phyloP scores from a whole-genome alignment of 129 eudicot species.

The Saussurea involucrata region DNA sequence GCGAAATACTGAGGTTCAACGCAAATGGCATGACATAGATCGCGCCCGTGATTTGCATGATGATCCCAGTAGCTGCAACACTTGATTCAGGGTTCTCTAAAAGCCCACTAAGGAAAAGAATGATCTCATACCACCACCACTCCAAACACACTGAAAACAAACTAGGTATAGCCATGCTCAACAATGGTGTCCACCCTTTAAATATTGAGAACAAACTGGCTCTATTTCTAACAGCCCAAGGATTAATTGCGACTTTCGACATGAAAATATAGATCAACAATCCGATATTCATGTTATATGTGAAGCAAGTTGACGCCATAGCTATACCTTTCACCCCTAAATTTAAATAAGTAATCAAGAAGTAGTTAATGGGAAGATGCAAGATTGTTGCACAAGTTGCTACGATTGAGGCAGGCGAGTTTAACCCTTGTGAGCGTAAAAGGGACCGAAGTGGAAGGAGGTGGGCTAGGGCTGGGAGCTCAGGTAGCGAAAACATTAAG shows the following conservation, averaged over 20 bases:
- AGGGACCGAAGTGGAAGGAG: conserved; percentile 55
- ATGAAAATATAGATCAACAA: conserved; percentile 46
- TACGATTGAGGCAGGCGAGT: conserved; percentile 53
- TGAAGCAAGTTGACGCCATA: conserved; percentile 55
- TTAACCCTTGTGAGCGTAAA: conserved; percentile 66
- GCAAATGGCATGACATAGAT: conserved; percentile 69
- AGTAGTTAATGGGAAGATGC: conserved; percentile 74
- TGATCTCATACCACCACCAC: conserved; percentile 98
- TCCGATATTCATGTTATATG: conserved; percentile 68
- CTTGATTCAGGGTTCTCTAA: conserved; percentile 65
- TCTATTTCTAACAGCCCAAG: conserved; percentile 70
- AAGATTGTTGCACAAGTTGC: conserved; percentile 52
- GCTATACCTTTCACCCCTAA: conserved; percentile 82
- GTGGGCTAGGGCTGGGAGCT: conserved; percentile 61
- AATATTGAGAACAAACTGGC: conserved; percentile 32
- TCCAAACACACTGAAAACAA: conserved; percentile 66
- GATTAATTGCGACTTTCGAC: conserved; percentile 56
- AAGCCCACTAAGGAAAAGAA: conserved; percentile 65
- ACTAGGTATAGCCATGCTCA: conserved; percentile 71
- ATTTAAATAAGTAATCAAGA: conserved; percentile 46
- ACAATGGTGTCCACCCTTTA: conserved; percentile 72
- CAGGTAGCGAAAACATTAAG: conserved; percentile 55
- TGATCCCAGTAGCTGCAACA: conserved; percentile 79
- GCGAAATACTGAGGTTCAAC: conserved; percentile 60
- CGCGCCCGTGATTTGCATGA: conserved; percentile 67